Percentiles rank a stretch among this genome's conserved stretches.
These are phyloP conservation scores for Cinnamomum chago DNA, from an alignment of 164 flowering plant genomes.

Conservation along the genomic window DNA sequence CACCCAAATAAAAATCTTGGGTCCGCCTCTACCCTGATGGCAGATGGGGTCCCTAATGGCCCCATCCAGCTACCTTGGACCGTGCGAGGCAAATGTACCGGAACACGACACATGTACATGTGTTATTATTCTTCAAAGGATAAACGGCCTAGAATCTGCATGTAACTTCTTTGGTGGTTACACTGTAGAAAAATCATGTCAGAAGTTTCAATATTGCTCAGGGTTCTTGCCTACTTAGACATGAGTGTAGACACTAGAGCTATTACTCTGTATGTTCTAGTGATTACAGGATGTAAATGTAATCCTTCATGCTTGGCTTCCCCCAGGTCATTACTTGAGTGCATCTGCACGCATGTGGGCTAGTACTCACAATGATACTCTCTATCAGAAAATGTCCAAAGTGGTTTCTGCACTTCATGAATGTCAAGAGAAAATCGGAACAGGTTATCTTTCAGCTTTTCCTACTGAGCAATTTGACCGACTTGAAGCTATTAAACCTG, in stretches of 20 bases:
- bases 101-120: too few species aligned
- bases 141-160: neutral
- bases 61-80: too few species aligned
- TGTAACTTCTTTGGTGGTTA: neutral
- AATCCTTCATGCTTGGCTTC: neutral
- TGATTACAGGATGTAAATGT: neutral
- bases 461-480: slow-evolving; percentile 72
- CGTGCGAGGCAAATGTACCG: too few species aligned
- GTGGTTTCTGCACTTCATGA: slow-evolving; percentile 51
- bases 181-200: neutral
- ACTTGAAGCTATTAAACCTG: slow-evolving; percentile 67
- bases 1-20: too few species aligned
- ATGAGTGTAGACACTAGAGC: too few species aligned
- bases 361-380: slow-evolving; percentile 61
- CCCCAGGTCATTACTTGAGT: slow-evolving; percentile 82
- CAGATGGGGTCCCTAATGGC: too few species aligned
- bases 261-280: neutral
- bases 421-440: slow-evolving; percentile 65
- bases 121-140: neutral
- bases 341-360: slow-evolving; percentile 92
- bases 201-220: too few species aligned
- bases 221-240: neutral
- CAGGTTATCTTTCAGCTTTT: slow-evolving; percentile 90
- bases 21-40: too few species aligned
- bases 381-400: slow-evolving; percentile 58